Evolutionary conservation across 495 filamentous ascomycete species (phyloP), one percentile per base, ranked within the genome.

Genomic region (Talaromyces liani): DNA sequence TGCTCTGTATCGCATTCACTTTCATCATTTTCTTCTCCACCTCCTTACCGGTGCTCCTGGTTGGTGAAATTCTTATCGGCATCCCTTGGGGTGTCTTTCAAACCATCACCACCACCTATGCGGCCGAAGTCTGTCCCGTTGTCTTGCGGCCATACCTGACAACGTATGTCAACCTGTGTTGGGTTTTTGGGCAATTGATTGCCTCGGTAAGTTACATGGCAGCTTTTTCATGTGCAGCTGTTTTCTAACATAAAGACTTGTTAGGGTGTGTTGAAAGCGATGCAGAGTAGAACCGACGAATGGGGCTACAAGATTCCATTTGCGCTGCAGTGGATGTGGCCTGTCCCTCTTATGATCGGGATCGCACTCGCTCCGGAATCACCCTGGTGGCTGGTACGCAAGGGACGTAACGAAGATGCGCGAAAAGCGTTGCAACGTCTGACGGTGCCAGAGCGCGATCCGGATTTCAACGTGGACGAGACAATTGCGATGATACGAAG

Each of bases 301-400:
- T 87, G 85, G 85, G 78, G 79, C 4, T 88, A 86, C 69, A 77
- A 82, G 16, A 81, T 84, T 58, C 84, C 85, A 0, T 90, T 88
- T 65, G 84, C 82, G 4, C 70, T 90, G 4, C 89, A 92, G 71
- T 91, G 88, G 88, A 84, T 88, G 71, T 91, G 87, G 85, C 86
- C 87, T 0, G 73, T 87, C 0, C 85, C 88, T 1, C 80, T 91
- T 16, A 79, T 87, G 41, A 74, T 87, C 47, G 84, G 85, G 39
- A 82, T 87, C 68, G 75, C 78, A 31, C 80, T 88, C 39, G 86
- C 85, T 2, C 89, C 89, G 4, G 89, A 92, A 70, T 83, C 78
- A 0, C 88, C 89, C 1, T 91, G 87, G 88, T 91, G 88, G 88
- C 81, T 89, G n/a, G 85, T 91, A 57, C 82, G 88, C 6, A 83